A percentile compares a stretch with the other conserved stretches of the same genome.
Evolutionary conservation across 208 protist species (phyloP).

Genomic region (Lotmaria passim): DNA sequence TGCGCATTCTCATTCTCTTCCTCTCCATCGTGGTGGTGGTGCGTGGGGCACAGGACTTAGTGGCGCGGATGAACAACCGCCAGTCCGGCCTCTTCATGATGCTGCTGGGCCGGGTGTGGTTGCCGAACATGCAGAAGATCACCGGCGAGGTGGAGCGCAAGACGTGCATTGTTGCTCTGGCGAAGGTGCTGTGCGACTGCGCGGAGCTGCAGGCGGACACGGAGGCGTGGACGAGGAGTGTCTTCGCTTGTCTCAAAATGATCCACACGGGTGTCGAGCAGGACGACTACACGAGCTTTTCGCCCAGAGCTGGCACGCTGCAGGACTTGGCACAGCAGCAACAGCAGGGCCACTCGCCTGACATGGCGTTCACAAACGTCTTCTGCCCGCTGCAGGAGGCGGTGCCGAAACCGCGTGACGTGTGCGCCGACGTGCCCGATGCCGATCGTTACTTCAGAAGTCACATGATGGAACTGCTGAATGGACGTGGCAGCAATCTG

Average conservation of each 20-base stretch:
- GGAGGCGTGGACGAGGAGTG: constrained; percentile 62
- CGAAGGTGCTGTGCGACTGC: constrained; percentile 73
- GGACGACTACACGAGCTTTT: constrained; percentile 84
- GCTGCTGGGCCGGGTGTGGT: constrained; percentile 79
- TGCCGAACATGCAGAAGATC: constrained; percentile 87
- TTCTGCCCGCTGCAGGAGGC: constrained; percentile 83
- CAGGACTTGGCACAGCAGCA: constrained; percentile 37
- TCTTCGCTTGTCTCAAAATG: constrained; percentile 76
- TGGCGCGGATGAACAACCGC: constrained; percentile 64
- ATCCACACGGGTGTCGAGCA: constrained; percentile 71
- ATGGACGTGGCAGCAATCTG: constrained; percentile 45
- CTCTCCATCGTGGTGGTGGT: constrained; percentile 75
- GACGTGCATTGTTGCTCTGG: constrained; percentile 78
- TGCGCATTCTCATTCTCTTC: constrained; percentile 91
- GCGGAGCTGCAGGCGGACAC: constrained; percentile 60
- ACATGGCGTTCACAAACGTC: constrained; percentile 46
- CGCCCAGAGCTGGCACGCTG: constrained; percentile 42
- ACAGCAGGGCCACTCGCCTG: constrained; percentile 24
- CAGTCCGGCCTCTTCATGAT: constrained; percentile 83
- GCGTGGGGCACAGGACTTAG: constrained; percentile 61
- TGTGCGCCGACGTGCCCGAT: constrained; percentile 68
- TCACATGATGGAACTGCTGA: constrained; percentile 58
- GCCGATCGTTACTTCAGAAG: constrained; percentile 69
- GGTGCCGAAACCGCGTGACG: constrained; percentile 63
- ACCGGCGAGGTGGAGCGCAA: constrained; percentile 83